Percentiles rank a stretch among this genome's conserved stretches.
Evolutionary conservation across 148 eudicot genomes (phyloP).

Genomic region (Rhododendron simsii): DNA sequence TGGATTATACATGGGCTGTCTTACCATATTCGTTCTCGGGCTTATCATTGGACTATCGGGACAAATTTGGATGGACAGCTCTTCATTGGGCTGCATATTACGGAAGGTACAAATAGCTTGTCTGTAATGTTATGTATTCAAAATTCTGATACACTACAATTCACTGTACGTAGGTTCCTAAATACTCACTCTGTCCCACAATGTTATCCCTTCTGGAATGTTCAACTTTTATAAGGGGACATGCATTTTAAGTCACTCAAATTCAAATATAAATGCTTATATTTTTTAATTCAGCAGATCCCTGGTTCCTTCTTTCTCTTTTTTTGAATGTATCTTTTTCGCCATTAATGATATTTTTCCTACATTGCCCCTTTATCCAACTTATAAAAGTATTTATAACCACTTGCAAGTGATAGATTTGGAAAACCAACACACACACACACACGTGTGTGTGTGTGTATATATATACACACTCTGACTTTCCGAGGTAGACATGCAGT

Average conservation of each 20-base stretch:
- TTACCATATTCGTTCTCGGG: constrained; percentile 62
- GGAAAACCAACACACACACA: not conserved
- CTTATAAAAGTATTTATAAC: not conserved
- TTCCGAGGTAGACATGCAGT: not conserved
- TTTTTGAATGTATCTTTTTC: not conserved
- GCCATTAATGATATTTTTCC: not conserved
- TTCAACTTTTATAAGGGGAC: not conserved
- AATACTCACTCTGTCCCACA: not conserved
- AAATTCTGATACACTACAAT: not conserved
- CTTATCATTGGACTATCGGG: constrained; percentile 85
- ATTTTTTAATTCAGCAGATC: not conserved
- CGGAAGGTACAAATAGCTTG: constrained; percentile 61
- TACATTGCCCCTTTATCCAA: not conserved
- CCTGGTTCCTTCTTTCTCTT: not conserved
- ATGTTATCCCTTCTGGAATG: not conserved
- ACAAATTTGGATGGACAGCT: constrained; percentile 95
- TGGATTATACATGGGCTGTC: constrained; percentile 87
- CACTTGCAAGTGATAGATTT: not conserved
- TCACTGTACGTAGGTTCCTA: not conserved
- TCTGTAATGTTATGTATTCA: not conserved
- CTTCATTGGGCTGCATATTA: constrained; percentile 96
- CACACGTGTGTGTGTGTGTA: too few relatives aligned
- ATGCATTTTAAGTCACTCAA: not conserved
- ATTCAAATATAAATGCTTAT: not conserved
- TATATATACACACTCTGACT: not conserved